Conservation (phyloP, 306 rosid genomes). For the Rosa lucieae region DNA sequence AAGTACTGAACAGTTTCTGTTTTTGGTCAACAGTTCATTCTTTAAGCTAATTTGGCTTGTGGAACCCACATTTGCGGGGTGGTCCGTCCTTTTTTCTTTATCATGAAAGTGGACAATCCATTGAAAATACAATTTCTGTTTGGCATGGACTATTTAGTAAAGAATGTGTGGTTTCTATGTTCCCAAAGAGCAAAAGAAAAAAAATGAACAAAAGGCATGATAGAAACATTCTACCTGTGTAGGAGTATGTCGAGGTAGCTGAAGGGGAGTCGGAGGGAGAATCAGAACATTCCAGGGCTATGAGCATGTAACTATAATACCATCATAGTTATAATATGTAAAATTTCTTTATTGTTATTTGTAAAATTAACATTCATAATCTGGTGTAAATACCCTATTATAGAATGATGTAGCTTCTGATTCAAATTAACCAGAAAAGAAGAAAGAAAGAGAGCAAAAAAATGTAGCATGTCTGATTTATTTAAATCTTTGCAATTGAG, state of each 20-base stretch:
- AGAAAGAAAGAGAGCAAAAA: conserved; percentile 18
- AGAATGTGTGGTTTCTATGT: neutral
- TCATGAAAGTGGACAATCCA: neutral
- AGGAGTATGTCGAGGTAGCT: conserved; percentile 49
- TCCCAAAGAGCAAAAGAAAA: neutral
- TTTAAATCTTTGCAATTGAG: too few species aligned
- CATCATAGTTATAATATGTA: conserved; percentile 32
- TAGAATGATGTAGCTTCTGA: conserved; percentile 48
- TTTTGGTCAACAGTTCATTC: neutral
- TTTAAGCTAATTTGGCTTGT: neutral
- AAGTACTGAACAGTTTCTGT: neutral
- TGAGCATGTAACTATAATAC: conserved; percentile 62
- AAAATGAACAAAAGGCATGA: conserved; percentile 5
- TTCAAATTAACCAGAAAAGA: conserved; percentile 39
- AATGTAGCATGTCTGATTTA: neutral
- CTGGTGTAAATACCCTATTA: conserved; percentile 52
- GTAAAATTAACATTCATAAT: conserved; percentile 50
- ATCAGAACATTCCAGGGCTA: conserved; percentile 75
- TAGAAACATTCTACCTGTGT: conserved; percentile 5
- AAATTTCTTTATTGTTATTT: conserved; percentile 34
- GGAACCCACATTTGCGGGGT: neutral
- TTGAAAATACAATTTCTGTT: too few species aligned
- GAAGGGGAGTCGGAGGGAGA: conserved; percentile 72
- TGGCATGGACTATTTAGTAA: neutral
- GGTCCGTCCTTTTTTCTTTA: neutral